Evolutionary conservation across 202 grass and related monocot species (phyloP).

Genomic region (Schoenoplectus triqueter): DNA sequence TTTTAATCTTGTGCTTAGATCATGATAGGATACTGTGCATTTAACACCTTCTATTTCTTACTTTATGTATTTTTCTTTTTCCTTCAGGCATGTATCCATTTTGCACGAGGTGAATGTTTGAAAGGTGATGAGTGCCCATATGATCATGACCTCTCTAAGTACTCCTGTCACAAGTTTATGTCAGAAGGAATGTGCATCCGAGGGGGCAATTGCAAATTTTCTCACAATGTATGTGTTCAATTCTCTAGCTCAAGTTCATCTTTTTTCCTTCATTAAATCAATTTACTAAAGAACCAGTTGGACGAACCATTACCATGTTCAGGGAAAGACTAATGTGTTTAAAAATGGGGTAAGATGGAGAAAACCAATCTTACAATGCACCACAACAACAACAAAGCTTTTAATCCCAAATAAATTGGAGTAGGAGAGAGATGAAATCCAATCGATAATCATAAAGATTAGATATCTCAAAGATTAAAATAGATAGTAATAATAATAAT

Average conservation of each 20-base stretch:
- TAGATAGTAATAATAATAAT: too few relatives aligned
- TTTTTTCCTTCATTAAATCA: slow-evolving; percentile 7
- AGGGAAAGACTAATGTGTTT: background rate
- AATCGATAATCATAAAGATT: too few relatives aligned
- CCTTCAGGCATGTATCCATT: slow-evolving; percentile 78
- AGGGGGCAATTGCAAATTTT: slow-evolving; percentile 96
- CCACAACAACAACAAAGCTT: too few relatives aligned
- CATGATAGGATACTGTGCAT: background rate
- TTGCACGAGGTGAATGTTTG: slow-evolving; percentile 78
- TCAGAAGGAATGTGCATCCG: slow-evolving; percentile 70
- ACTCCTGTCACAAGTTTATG: slow-evolving; percentile 83
- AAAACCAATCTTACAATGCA: background rate
- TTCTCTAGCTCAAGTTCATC: background rate
- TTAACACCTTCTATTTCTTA: slow-evolving; percentile 25
- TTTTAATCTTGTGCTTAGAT: background rate
- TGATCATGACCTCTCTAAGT: slow-evolving; percentile 89
- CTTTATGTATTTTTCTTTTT: slow-evolving; percentile 30
- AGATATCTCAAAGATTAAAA: too few relatives aligned
- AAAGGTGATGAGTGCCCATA: slow-evolving; percentile 93
- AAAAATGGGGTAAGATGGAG: background rate
- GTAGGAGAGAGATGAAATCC: too few relatives aligned
- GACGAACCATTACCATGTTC: background rate
- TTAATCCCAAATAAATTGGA: too few relatives aligned
- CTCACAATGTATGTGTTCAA: slow-evolving; percentile 62
- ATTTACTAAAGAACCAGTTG: background rate